Evolutionary conservation across 2,329 filamentous ascomycete species (phyloP).

Genomic region (Diaporthe vaccinii): DNA sequence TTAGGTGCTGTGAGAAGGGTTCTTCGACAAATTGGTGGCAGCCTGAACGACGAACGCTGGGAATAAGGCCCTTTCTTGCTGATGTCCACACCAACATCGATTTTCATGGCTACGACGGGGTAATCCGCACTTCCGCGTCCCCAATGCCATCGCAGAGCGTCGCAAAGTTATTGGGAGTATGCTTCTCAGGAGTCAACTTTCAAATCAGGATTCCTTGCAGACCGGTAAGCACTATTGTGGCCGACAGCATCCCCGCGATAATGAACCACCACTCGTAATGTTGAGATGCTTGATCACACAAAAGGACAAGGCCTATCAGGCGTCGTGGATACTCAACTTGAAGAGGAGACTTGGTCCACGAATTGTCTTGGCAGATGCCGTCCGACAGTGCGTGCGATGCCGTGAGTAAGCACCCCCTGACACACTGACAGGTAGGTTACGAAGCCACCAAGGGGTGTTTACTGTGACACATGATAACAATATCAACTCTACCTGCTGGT

Average conservation of each 20-base stretch:
- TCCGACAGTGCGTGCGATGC: neutral
- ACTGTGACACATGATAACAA: neutral
- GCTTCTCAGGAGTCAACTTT: neutral
- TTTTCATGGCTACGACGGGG: neutral
- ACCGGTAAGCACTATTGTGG: neutral
- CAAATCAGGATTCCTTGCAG: neutral
- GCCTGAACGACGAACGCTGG: no score
- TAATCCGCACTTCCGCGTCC: neutral
- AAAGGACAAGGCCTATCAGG: neutral
- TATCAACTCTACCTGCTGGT: neutral
- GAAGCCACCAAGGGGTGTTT: neutral
- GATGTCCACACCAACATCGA: neutral
- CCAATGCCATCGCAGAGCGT: neutral
- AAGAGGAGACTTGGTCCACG: neutral
- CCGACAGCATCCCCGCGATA: neutral
- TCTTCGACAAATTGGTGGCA: neutral
- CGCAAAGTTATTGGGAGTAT: neutral
- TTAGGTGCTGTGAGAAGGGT: neutral
- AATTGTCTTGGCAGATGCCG: slow-evolving; percentile 7
- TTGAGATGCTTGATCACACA: neutral
- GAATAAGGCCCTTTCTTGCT: neutral
- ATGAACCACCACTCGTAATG: neutral
- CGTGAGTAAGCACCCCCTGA: slow-evolving; percentile 17
- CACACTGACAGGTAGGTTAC: neutral
- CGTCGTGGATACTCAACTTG: neutral